These are phyloP conservation scores for Plasmodium coatneyi DNA, from an alignment of 169 alveolate genomes.

Conservation along the genomic window DNA sequence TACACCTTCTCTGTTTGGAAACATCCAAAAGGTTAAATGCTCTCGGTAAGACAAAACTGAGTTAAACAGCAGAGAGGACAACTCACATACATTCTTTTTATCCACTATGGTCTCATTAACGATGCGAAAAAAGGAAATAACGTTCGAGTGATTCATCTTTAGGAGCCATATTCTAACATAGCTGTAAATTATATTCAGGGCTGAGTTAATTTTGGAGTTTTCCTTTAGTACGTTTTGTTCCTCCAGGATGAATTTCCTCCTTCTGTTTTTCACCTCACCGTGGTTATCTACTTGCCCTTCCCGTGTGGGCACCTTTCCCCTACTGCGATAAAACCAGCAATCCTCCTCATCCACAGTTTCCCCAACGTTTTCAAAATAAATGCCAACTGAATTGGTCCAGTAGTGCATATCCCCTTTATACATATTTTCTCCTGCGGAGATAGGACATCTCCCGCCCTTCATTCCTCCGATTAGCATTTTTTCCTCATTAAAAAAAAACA, in stretches of 20 bases:
- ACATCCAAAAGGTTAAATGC: conserved; percentile 56
- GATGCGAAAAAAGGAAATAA: conserved; percentile 27
- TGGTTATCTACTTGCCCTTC: not conserved
- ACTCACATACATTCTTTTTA: conserved; percentile 37
- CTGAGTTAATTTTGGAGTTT: conserved; percentile 42
- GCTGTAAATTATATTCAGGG: conserved; percentile 53
- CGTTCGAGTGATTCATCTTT: conserved; percentile 4
- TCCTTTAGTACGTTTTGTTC: conserved; percentile 34
- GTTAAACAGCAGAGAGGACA: conserved; percentile 43
- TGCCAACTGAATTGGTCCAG: conserved; percentile 18
- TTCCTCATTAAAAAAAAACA: not conserved
- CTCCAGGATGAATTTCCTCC: conserved; percentile 12
- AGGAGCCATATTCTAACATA: conserved; percentile 69
- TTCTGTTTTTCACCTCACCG: not conserved
- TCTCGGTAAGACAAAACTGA: conserved; percentile 63
- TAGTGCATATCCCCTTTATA: conserved; percentile 19
- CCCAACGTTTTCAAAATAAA: conserved; percentile 68
- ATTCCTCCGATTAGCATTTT: not conserved
- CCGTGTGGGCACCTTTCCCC: not conserved
- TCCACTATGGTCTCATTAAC: conserved; percentile 24
- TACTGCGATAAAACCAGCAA: conserved; percentile 49
- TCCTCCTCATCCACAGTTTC: conserved; percentile 53
- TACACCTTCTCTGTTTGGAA: not conserved
- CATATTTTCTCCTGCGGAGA: not conserved
- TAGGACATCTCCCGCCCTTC: not conserved